Evolutionary conservation across 176 grass and related monocot genomes (phyloP).

Genomic region (Juncus effusus): DNA sequence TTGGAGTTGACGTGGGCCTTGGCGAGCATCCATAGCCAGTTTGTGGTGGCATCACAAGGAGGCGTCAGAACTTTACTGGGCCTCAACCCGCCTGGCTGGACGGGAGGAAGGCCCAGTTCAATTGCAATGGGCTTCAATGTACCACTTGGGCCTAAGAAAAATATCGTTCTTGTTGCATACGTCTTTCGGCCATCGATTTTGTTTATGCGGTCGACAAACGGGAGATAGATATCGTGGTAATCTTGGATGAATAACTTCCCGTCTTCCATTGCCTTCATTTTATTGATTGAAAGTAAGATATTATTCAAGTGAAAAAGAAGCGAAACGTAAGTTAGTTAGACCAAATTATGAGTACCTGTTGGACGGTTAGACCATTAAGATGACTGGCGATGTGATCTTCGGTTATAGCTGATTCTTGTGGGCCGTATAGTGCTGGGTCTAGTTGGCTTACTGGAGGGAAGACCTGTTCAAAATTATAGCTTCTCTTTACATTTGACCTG

Average conservation of each 20-base stretch:
- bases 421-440: slow-evolving; percentile 65
- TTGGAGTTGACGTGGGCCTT: slow-evolving; percentile 95
- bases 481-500: background rate
- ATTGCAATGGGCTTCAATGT: slow-evolving; percentile 94
- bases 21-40: slow-evolving; percentile 99
- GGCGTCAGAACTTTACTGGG: slow-evolving; percentile 69
- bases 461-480: slow-evolving; percentile 37
- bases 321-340: background rate
- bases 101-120: slow-evolving; percentile 65
- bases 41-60: slow-evolving; percentile 67
- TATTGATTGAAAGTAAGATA: slow-evolving; percentile 26
- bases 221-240: slow-evolving; percentile 76
- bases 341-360: slow-evolving; percentile 53
- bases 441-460: slow-evolving; percentile 85
- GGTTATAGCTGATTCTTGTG: slow-evolving; percentile 73
- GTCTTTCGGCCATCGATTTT: slow-evolving; percentile 77
- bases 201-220: slow-evolving; percentile 89
- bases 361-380: slow-evolving; percentile 70
- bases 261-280: slow-evolving; percentile 69
- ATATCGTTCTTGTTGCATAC: slow-evolving; percentile 78
- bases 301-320: background rate
- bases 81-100: slow-evolving; percentile 40
- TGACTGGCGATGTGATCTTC: slow-evolving; percentile 65
- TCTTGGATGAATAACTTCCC: slow-evolving; percentile 78
- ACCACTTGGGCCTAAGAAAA: slow-evolving; percentile 70